phyloP scores from a whole-genome alignment of 495 filamentous ascomycete species.

The Niebla homalea region DNA sequence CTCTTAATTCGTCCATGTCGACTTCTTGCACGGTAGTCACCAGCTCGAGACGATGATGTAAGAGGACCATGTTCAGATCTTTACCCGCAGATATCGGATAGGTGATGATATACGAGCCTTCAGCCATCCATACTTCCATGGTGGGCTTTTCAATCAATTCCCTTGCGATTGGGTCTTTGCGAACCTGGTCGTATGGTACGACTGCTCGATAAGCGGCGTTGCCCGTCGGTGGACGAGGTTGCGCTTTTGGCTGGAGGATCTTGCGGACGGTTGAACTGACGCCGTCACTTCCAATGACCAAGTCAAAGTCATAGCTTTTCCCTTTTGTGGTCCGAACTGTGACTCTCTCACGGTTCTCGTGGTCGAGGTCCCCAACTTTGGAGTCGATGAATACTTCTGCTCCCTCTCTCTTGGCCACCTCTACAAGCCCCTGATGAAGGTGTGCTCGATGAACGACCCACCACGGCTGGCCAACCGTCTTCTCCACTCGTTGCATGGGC shows the following conservation, averaged over 20 bases:
- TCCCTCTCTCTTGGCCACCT: constrained; percentile 22
- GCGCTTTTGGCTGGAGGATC: constrained; percentile 24
- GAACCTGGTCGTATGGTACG: constrained; percentile 27
- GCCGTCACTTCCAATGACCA: constrained; percentile 31
- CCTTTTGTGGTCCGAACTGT: constrained; percentile 23
- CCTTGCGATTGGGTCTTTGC: constrained; percentile 24
- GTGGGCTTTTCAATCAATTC: constrained; percentile 25
- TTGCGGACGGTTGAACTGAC: constrained; percentile 25
- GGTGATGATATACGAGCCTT: constrained; percentile 33
- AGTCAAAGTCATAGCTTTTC: constrained; percentile 22
- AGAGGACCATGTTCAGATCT: constrained; percentile 38
- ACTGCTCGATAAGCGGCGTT: constrained; percentile 31
- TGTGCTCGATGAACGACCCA: constrained; percentile 28
- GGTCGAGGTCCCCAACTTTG: constrained; percentile 19
- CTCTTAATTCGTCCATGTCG: constrained; percentile 21
- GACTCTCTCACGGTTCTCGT: constrained; percentile 16
- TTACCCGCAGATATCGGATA: constrained; percentile 36
- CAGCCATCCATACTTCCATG: constrained; percentile 34
- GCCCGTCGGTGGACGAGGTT: constrained; percentile 24
- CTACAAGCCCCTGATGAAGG: constrained; percentile 26
- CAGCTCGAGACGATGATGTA: constrained; percentile 23
- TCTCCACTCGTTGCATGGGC: constrained; percentile 15
- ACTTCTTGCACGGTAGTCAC: constrained; percentile 22
- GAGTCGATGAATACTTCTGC: constrained; percentile 24
- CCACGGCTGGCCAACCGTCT: constrained; percentile 18